These are phyloP conservation scores for Huntiella savannae DNA, from an alignment of 2,329 filamentous ascomycete genomes.

Conservation along the genomic window DNA sequence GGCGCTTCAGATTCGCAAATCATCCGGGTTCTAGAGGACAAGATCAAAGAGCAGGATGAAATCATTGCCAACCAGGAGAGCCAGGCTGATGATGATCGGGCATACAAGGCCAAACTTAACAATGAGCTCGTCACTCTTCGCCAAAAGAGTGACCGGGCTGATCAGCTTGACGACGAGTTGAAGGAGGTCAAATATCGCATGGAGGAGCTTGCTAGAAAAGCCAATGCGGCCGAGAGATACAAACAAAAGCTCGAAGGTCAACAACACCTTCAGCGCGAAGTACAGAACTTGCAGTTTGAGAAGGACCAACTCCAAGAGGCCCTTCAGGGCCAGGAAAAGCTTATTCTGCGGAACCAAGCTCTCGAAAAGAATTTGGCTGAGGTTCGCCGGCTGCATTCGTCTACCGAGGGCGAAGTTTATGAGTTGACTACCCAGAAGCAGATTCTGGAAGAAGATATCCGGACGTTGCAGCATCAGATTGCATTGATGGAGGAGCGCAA, in stretches of 20 bases:
- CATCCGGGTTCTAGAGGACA: conserved; percentile 34
- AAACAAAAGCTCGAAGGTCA: conserved; percentile 41
- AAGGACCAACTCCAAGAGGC: conserved; percentile 33
- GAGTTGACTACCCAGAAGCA: conserved; percentile 24
- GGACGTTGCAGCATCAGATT: conserved; percentile 28
- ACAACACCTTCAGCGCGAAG: conserved; percentile 35
- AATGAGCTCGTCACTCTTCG: conserved; percentile 30
- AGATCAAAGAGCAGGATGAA: conserved; percentile 47
- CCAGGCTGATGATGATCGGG: conserved; percentile 35
- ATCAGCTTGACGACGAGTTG: conserved; percentile 38
- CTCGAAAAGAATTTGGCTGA: conserved; percentile 19
- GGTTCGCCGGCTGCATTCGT: conserved; percentile 15
- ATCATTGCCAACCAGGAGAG: conserved; percentile 53
- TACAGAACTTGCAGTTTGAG: conserved; percentile 35
- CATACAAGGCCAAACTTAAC: conserved; percentile 26
- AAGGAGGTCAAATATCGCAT: conserved; percentile 39
- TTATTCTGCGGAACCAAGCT: conserved; percentile 20
- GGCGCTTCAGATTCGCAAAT: conserved; percentile 32
- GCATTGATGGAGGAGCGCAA: conserved; percentile 27
- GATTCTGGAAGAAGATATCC: conserved; percentile 26
- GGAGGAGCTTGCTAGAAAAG: conserved; percentile 39
- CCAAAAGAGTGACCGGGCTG: conserved; percentile 27
- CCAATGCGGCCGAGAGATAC: conserved; percentile 42
- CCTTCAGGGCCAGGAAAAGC: conserved; percentile 19
- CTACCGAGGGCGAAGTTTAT: conserved; percentile 13